phyloP scores from a whole-genome alignment of 2,329 filamentous ascomycete genomes.

The Trematosphaeria pertusa region DNA sequence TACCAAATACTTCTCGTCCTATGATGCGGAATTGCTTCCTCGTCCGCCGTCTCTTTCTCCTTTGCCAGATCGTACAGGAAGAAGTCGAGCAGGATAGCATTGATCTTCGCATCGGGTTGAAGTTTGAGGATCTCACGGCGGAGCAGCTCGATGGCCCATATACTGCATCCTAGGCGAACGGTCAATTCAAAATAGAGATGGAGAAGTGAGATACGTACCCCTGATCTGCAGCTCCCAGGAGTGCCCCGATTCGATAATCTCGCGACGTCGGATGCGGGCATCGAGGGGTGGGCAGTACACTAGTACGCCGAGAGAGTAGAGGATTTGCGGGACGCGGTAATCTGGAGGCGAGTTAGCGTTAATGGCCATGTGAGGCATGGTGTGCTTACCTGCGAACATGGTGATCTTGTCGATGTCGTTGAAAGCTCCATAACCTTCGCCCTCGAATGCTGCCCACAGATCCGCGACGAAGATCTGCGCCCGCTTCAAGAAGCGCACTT shows the following conservation, averaged over 20 bases:
- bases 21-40: constrained; percentile 74
- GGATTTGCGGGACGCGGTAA: constrained; percentile 93
- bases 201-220: constrained; percentile 57
- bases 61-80: constrained; percentile 97
- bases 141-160: constrained; percentile 95
- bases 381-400: constrained; percentile 78
- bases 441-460: constrained; percentile 94
- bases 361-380: background rate
- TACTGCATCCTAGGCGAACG: constrained; percentile 75
- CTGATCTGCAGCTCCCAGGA: constrained; percentile 87
- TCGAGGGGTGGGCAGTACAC: constrained; percentile 84
- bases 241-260: constrained; percentile 73
- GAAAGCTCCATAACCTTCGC: constrained; percentile 79
- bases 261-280: constrained; percentile 68
- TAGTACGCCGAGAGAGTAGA: constrained; percentile 81
- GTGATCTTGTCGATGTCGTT: constrained; percentile 93
- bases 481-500: constrained; percentile 86
- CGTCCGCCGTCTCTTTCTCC: constrained; percentile 67
- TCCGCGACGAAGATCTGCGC: constrained; percentile 97
- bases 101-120: constrained; percentile 74
- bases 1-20: constrained; percentile 96
- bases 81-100: constrained; percentile 95
- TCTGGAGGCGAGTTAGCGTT: constrained; percentile 57
- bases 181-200: background rate
- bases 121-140: constrained; percentile 76